A percentile compares a stretch with the other conserved stretches of the same genome.
These are phyloP conservation scores for Colletotrichum coccodes DNA, from an alignment of 2,329 filamentous ascomycete species.

Conservation along the genomic window DNA sequence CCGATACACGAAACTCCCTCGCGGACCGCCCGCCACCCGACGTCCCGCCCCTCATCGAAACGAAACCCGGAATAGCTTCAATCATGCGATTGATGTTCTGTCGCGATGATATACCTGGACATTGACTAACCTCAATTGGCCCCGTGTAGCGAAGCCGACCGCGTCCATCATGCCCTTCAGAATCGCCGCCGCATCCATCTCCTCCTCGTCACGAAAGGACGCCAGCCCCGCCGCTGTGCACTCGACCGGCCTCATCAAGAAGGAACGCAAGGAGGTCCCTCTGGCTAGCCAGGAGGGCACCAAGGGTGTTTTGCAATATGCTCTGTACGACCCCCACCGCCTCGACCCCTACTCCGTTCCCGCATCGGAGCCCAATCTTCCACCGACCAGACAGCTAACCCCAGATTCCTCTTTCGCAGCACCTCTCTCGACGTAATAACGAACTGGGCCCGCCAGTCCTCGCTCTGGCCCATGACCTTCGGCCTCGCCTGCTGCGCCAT, in stretches of 20 bases:
- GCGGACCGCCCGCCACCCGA: not conserved
- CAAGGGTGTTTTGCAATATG: conserved; percentile 86
- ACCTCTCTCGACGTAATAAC: conserved; percentile 82
- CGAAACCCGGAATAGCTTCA: not conserved
- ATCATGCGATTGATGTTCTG: not conserved
- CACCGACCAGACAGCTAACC: not conserved
- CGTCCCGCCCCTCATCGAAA: not conserved
- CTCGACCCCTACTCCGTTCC: not conserved
- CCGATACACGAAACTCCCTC: conserved; percentile 10
- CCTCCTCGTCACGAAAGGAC: conserved; percentile 71
- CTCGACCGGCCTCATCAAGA: conserved; percentile 61
- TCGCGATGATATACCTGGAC: conserved; percentile 6
- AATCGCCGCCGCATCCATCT: conserved; percentile 71
- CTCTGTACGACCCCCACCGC: conserved; percentile 71
- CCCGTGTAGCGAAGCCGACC: conserved; percentile 70
- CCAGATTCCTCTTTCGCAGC: conserved; percentile 50
- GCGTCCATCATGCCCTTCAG: conserved; percentile 72
- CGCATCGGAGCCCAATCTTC: not conserved
- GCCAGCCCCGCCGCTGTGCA: conserved; percentile 67
- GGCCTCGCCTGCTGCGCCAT: conserved; percentile 89
- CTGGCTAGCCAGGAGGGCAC: conserved; percentile 82
- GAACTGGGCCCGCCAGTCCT: conserved; percentile 88
- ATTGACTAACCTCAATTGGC: conserved; percentile 36
- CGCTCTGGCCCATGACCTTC: conserved; percentile 90
- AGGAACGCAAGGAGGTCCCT: conserved; percentile 76